Evolutionary conservation across 305 asterid genomes (phyloP).

Genomic region (Fraxinus albicans): DNA sequence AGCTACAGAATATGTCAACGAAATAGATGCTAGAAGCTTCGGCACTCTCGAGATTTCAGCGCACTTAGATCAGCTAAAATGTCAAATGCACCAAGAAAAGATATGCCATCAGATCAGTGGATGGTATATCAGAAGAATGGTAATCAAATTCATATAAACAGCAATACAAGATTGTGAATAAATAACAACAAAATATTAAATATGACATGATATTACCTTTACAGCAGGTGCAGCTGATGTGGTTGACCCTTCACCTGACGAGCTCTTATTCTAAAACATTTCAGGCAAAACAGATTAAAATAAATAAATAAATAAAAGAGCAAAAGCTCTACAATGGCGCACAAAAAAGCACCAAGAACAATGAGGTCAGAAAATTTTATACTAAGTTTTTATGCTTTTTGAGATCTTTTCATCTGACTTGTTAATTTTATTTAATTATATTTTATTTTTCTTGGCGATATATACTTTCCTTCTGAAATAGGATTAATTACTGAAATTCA

Average conservation of each 20-base stretch:
- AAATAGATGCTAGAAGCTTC: neutral
- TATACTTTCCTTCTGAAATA: neutral
- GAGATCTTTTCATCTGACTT: neutral
- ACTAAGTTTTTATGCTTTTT: neutral
- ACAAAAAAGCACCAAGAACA: neutral
- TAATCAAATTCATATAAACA: neutral
- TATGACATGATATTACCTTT: conserved; percentile 34
- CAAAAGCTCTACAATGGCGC: neutral
- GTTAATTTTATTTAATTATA: neutral
- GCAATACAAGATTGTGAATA: neutral
- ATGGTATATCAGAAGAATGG: neutral
- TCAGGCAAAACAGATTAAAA: neutral
- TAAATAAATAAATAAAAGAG: neutral
- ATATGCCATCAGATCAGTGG: neutral
- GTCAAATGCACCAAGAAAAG: neutral
- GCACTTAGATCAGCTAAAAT: neutral
- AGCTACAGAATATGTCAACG: neutral
- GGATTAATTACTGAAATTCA: neutral
- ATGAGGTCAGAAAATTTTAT: neutral
- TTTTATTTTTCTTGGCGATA: neutral
- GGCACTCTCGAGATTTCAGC: neutral
- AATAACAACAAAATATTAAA: neutral
- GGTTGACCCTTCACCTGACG: conserved; percentile 66
- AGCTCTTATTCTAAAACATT: conserved; percentile 42
- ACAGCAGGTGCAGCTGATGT: conserved; percentile 47